Evolutionary conservation across 139 green algal species (phyloP).

Genomic region (Picochlorum costavermella): DNA sequence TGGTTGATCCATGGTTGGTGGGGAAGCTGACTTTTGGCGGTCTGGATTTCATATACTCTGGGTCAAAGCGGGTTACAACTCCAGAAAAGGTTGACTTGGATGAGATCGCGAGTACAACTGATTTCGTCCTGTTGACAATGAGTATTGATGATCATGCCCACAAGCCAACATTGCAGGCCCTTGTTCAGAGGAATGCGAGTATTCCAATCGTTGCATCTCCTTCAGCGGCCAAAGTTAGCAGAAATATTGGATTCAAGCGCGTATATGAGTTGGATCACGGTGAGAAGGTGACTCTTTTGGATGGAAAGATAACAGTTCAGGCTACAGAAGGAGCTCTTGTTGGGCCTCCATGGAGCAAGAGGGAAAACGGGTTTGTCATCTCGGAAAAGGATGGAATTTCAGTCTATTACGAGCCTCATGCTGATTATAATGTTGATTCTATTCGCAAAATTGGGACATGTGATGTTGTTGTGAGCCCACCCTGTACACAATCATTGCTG

Average conservation of each 20-base stretch:
- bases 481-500: constrained; percentile 32
- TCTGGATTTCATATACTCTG: constrained; percentile 54
- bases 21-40: constrained; percentile 63
- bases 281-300: constrained; percentile 34
- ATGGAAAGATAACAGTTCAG: constrained; percentile 42
- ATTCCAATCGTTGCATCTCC: constrained; percentile 58
- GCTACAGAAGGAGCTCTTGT: constrained; percentile 65
- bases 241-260: constrained; percentile 53
- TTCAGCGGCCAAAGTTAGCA: constrained; percentile 40
- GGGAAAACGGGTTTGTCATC: constrained; percentile 63
- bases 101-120: constrained; percentile 38
- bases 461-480: constrained; percentile 55
- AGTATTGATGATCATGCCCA: constrained; percentile 70
- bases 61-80: constrained; percentile 42
- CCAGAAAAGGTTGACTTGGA: constrained; percentile 37
- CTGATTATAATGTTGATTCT: constrained; percentile 38
- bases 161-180: constrained; percentile 51
- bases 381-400: constrained; percentile 27
- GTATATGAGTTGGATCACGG: constrained; percentile 49
- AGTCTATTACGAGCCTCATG: constrained; percentile 72
- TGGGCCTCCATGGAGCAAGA: constrained; percentile 68
- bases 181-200: constrained; percentile 36
- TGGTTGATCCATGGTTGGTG: constrained; percentile 81
- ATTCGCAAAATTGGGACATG: constrained; percentile 28
- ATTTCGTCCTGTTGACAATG: constrained; percentile 67